Evolutionary conservation across 2,329 filamentous ascomycete species (phyloP).

Genomic region (Aspergillus pseudotamarii): DNA sequence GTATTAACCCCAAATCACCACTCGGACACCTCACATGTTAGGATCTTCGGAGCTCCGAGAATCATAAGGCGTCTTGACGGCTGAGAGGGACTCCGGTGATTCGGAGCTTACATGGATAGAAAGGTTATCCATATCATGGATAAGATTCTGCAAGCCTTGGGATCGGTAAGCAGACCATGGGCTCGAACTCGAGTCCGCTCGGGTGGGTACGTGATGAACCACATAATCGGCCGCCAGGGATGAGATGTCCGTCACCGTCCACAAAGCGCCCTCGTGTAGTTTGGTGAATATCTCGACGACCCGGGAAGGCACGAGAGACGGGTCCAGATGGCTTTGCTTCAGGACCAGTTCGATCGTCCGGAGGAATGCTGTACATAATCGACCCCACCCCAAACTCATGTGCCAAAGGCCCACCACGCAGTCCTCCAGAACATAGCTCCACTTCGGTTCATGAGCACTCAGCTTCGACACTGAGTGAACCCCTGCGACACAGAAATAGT

Average conservation of each 20-base stretch:
- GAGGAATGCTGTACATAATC: constrained; percentile 27
- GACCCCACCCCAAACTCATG: constrained; percentile 29
- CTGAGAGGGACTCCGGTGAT: not conserved
- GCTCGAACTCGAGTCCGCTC: not conserved
- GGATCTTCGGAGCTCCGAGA: not conserved
- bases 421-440: constrained; percentile 25
- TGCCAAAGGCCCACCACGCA: constrained; percentile 29
- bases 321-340: constrained; percentile 15
- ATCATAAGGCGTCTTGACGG: not conserved
- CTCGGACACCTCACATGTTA: not conserved
- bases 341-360: constrained; percentile 25
- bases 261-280: constrained; percentile 16
- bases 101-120: not conserved
- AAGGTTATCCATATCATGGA: constrained; percentile 13
- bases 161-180: constrained; percentile 2
- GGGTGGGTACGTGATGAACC: constrained; percentile 17
- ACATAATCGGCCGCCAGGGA: constrained; percentile 27
- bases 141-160: constrained; percentile 14
- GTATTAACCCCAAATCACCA: not conserved
- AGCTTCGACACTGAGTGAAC: constrained; percentile 24
- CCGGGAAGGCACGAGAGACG: constrained; percentile 17
- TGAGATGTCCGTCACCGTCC: constrained; percentile 22
- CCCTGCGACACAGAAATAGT: constrained; percentile 27
- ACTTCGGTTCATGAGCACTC: constrained; percentile 17
- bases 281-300: constrained; percentile 21